Evolutionary conservation across 2,329 filamentous ascomycete genomes (phyloP).

Genomic region (Fusarium sp.): DNA sequence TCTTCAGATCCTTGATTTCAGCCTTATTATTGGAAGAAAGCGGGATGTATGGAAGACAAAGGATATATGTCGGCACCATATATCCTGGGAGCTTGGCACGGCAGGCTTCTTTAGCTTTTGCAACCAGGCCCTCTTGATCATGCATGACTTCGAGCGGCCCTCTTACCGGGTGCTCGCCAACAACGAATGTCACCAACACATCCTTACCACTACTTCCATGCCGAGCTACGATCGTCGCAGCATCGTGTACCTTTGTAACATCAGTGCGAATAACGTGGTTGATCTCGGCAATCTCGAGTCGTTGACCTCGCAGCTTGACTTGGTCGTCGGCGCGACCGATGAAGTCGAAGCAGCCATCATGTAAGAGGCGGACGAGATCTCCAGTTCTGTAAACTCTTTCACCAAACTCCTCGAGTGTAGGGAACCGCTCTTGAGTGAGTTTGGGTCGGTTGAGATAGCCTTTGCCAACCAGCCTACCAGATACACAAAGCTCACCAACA

Average conservation of each 20-base stretch:
- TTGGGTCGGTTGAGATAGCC: conserved; percentile 86
- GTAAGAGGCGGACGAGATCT: conserved; percentile 83
- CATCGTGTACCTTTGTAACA: conserved; percentile 70
- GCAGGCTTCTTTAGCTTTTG: conserved; percentile 71
- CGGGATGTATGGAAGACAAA: conserved; percentile 78
- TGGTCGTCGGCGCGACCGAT: conserved; percentile 90
- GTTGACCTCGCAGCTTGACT: conserved; percentile 89
- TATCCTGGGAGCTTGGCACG: conserved; percentile 78
- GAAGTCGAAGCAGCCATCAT: conserved; percentile 88
- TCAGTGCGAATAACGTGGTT: conserved; percentile 81
- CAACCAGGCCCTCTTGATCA: conserved; percentile 56
- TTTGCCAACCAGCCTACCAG: conserved; percentile 86
- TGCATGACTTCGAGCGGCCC: conserved; percentile 41
- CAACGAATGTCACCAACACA: conserved; percentile 82
- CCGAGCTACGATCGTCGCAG: conserved; percentile 79
- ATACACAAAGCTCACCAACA: conserved; percentile 89
- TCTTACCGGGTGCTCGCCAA: conserved; percentile 27
- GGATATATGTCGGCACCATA: conserved; percentile 90
- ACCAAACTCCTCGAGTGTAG: conserved; percentile 66
- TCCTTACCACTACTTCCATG: conserved; percentile 81
- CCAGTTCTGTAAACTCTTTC: conserved; percentile 87
- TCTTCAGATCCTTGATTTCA: conserved; percentile 76
- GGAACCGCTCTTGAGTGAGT: conserved; percentile 83
- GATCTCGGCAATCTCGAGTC: conserved; percentile 91
- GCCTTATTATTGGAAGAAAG: conserved; percentile 92